Conservation (phyloP, 345 rosid species). For the Aegle marmelos region DNA sequence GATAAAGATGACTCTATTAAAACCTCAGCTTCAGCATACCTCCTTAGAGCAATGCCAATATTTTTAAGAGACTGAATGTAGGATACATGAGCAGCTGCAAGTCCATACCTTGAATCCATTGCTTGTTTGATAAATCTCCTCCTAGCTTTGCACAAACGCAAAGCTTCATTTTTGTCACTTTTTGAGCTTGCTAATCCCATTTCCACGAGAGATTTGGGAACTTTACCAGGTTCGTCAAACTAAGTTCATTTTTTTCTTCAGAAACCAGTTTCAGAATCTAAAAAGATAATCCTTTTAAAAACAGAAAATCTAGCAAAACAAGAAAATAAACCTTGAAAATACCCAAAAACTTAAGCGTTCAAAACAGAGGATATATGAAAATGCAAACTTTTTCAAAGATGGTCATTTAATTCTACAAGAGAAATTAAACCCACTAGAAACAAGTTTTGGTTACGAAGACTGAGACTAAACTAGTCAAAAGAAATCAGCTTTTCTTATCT, state of each 20-base stretch:
- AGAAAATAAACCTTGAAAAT: neutral
- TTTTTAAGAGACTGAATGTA: conserved; percentile 69
- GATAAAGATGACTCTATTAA: conserved; percentile 61
- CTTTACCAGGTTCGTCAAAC: conserved; percentile 21
- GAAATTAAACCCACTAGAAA: neutral
- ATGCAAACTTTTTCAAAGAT: neutral
- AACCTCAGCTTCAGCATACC: conserved; percentile 72
- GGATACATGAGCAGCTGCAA: conserved; percentile 92
- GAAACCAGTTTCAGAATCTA: neutral
- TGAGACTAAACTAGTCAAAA: neutral
- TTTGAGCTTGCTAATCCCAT: conserved; percentile 84
- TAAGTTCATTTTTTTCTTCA: conserved; percentile 4
- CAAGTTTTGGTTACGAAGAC: neutral
- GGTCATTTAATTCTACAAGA: neutral
- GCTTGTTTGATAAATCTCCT: conserved; percentile 72
- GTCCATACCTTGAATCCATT: conserved; percentile 70
- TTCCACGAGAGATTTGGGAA: conserved; percentile 17
- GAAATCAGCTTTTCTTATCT: neutral
- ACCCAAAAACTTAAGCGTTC: neutral
- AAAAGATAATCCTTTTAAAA: neutral
- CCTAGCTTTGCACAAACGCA: conserved; percentile 70
- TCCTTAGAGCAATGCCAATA: conserved; percentile 72
- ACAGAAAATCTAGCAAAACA: neutral
- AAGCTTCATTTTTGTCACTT: conserved; percentile 52
- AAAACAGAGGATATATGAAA: neutral